These are phyloP conservation scores for Penicillium sp. DNA, from an alignment of 2,329 filamentous ascomycete species.

Conservation along the genomic window DNA sequence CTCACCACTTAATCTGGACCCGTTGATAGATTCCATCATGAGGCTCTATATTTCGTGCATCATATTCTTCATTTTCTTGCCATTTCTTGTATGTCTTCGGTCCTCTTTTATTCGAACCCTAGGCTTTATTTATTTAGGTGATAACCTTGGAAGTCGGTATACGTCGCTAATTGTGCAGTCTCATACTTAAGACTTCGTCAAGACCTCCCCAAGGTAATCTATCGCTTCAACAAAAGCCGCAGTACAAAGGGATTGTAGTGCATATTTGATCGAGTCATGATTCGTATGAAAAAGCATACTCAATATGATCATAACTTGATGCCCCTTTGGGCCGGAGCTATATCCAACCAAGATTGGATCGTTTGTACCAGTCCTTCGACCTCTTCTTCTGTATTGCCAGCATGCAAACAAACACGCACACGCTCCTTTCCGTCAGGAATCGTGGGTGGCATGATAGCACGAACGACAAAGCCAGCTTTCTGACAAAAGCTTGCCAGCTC, in stretches of 20 bases:
- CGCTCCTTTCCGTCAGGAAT: constrained; percentile 64
- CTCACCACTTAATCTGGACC: not conserved
- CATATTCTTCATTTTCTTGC: not conserved
- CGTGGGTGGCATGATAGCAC: constrained; percentile 67
- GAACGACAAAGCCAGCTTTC: constrained; percentile 57
- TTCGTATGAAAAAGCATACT: not conserved
- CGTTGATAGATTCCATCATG: not conserved
- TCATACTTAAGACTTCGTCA: too few relatives aligned
- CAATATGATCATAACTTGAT: not conserved
- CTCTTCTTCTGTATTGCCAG: constrained; percentile 60
- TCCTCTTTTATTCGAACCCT: too few relatives aligned
- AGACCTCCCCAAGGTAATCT: too few relatives aligned
- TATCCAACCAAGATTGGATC: constrained; percentile 51
- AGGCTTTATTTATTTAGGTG: not conserved
- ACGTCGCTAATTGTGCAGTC: too few relatives aligned
- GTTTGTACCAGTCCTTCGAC: constrained; percentile 54
- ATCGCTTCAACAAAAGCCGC: not conserved
- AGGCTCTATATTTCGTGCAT: not conserved
- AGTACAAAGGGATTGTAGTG: not conserved
- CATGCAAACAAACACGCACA: constrained; percentile 67
- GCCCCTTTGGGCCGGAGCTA: not conserved
- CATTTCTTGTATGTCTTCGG: too few relatives aligned
- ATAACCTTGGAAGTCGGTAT: not conserved
- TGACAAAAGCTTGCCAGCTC: constrained; percentile 62
- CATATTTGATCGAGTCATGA: not conserved